Evolutionary conservation across 208 protist genomes (phyloP), one percentile per base, ranked within the genome.

Genomic region (Strigomonas culicis): DNA sequence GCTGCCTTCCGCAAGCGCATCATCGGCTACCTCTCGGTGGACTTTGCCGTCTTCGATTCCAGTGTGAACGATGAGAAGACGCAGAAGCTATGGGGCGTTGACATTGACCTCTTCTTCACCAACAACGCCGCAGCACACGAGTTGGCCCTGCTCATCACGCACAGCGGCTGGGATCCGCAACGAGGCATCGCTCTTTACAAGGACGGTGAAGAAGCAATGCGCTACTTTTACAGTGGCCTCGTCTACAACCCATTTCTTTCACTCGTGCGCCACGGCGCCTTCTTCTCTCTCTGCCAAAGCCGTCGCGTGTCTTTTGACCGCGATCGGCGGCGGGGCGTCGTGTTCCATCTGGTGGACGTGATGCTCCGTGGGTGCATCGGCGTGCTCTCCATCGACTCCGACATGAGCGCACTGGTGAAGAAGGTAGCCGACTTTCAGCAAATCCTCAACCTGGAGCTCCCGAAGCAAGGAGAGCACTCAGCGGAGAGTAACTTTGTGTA

Each of bases 211-310:
- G n/a, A n/a, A n/a, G n/a, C n/a, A n/a, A 63, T 94, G 1, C 58
- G 62, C 22, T 97, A 95, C 75, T 81, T 82, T 8, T 97, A 95
- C 70, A 95, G 88, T 67, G 90, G 88, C 19, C 36, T 97, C 7
- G 83, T 97, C 39, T 87, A 94, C 68, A 93, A 93, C 59, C 90
- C 93, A 0, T 93, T 87, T 72, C 80, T 97, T 46, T 80, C 84
- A 10, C 65, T 78, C 21, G 86, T 96, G 22, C 77, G 81, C 7
- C 93, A 96, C 71, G 60, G 74, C 4, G 34, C 74, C 7, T 97
- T 97, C 74, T 96, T 97, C 50, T 70, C 79, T 8, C 75, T 88
- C 13, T 97, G 93, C 63, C 82, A 80, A 17, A 63, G 75, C 13
- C 84, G 72, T 15, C 82, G 89, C 21, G 63, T 96, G 50, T 65